Conservation (phyloP, 179 eudicot genomes). For the Silene vulgaris region DNA sequence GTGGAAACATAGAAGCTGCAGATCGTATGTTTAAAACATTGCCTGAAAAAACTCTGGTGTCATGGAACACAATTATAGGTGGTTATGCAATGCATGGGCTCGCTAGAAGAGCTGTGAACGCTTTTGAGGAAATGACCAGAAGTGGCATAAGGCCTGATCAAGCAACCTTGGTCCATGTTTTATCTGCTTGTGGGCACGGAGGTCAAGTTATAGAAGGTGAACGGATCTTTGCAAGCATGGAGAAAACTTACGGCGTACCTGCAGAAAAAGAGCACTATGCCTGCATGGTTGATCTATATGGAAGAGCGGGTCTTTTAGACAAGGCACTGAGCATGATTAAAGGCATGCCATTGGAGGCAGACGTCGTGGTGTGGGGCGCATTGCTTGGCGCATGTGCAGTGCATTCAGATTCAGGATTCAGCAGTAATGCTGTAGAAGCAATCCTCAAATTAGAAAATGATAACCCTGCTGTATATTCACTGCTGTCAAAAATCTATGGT, state of each 20-base stretch:
- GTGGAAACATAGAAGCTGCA: constrained; percentile 67
- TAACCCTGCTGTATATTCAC: constrained; percentile 48
- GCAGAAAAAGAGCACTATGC: constrained; percentile 60
- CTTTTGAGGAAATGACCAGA: constrained; percentile 46
- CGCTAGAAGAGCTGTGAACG: constrained; percentile 49
- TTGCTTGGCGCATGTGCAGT: constrained; percentile 64
- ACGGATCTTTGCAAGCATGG: constrained; percentile 41
- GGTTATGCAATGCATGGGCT: constrained; percentile 58
- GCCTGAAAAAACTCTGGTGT: constrained; percentile 37
- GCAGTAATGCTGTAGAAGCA: constrained; percentile 47
- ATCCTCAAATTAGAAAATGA: constrained; percentile 40
- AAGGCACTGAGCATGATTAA: constrained; percentile 51
- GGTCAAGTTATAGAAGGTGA: constrained; percentile 63
- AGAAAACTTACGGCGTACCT: constrained; percentile 32
- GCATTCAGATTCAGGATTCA: constrained; percentile 47
- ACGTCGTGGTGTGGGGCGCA: constrained; percentile 76
- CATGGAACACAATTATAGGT: constrained; percentile 69
- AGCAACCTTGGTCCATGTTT: constrained; percentile 54
- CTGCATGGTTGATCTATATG: constrained; percentile 75
- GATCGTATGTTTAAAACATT: constrained; percentile 38
- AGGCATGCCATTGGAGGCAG: constrained; percentile 61
- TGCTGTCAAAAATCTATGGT: constrained; percentile 52
- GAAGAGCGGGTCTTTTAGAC: constrained; percentile 53
- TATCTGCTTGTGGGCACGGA: constrained; percentile 66
- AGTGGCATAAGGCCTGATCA: constrained; percentile 47